These are phyloP conservation scores for Dactylellina haptotyla DNA, from an alignment of 2,329 filamentous ascomycete genomes.

Conservation along the genomic window DNA sequence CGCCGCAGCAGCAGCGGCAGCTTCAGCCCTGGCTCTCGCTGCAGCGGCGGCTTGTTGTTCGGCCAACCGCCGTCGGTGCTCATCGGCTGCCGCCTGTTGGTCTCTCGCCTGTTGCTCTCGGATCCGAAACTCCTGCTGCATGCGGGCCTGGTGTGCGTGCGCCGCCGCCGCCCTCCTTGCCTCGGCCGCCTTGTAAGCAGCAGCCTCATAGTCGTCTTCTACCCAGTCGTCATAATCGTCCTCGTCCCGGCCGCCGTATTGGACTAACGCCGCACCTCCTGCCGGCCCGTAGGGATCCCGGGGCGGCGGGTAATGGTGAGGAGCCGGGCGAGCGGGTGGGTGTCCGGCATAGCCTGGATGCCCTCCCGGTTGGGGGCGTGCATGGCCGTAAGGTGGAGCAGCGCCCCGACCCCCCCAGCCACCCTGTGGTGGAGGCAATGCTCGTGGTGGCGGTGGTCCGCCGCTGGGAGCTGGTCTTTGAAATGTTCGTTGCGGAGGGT, in stretches of 20 bases:
- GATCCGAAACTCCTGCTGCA: conserved; percentile 24
- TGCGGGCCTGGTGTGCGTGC: conserved; percentile 34
- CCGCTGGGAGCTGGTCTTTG: conserved; percentile 50
- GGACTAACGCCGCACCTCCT: conserved; percentile 37
- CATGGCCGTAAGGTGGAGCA: conserved; percentile 34
- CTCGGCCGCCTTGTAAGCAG: conserved; percentile 54
- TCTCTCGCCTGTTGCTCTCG: conserved; percentile 54
- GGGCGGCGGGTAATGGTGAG: conserved; percentile 54
- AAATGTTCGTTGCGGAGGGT: conserved; percentile 49
- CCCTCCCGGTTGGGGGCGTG: conserved; percentile 35
- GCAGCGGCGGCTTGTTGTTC: conserved; percentile 18
- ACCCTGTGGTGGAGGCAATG: conserved; percentile 48
- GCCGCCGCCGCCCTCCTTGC: conserved; percentile 38
- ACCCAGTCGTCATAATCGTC: conserved; percentile 55
- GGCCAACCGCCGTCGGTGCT: conserved; percentile 28
- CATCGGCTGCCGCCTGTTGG: conserved; percentile 48
- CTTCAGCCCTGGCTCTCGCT: conserved; percentile 25
- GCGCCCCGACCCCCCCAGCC: conserved; percentile 37
- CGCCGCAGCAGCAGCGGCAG: conserved; percentile 33
- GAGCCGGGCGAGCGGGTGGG: conserved; percentile 49
- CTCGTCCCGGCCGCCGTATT: conserved; percentile 55
- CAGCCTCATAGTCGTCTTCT: conserved; percentile 55
- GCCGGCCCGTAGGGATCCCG: conserved; percentile 26
- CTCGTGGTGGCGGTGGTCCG: conserved; percentile 52
- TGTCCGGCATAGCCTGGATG: conserved; percentile 51